Evolutionary conservation across 345 rosid genomes (phyloP), one percentile per base, ranked within the genome.

Genomic region (Aegle marmelos): DNA sequence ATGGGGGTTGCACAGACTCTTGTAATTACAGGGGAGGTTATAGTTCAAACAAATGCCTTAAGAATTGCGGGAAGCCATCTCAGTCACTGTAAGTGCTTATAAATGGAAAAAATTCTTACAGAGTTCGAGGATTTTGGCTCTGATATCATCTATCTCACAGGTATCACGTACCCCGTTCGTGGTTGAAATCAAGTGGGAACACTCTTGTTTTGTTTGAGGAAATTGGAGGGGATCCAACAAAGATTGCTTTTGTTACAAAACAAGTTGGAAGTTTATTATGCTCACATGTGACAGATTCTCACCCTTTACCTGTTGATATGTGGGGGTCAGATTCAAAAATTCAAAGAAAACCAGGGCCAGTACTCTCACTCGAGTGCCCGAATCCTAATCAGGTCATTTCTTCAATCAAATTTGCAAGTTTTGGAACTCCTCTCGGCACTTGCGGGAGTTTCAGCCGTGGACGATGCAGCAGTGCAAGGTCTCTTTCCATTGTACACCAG

Each of bases 161-260:
- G 84, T 93, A 95, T 80, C 99, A 95, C 48, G 87, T 95, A 56
- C 97, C 99, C 28, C 99, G 96, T 37, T 91, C 97, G 33, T 93
- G 99, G 99, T 59, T 93, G 73, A 73, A 90, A 84, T 76, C 93
- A 50, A 89, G 88, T 21, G 90, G 88, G 50, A 95, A 95, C 86
- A 86, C 80, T 58, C 89, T 95, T 73, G 98, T 95, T 56, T 83
- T 95, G 82, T 92, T 95, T 8, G 98, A 93, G 86, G 98, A 95
- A 72, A 67, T 81, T 39, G 94, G 99, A 41, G 99, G 99, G 62
- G 96, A 95, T 88, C 98, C 98, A 24, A 88, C 92, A 57, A 72
- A 86, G 78, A 87, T 95, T 76, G 80, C 88, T 74, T 85, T 92
- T 67, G 89, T 90, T 7, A 82, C 89, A 45, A 88, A 72, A 76